These are phyloP conservation scores for Saccharomyces mikatae DNA, from an alignment of 805 yeast species.

Conservation along the genomic window DNA sequence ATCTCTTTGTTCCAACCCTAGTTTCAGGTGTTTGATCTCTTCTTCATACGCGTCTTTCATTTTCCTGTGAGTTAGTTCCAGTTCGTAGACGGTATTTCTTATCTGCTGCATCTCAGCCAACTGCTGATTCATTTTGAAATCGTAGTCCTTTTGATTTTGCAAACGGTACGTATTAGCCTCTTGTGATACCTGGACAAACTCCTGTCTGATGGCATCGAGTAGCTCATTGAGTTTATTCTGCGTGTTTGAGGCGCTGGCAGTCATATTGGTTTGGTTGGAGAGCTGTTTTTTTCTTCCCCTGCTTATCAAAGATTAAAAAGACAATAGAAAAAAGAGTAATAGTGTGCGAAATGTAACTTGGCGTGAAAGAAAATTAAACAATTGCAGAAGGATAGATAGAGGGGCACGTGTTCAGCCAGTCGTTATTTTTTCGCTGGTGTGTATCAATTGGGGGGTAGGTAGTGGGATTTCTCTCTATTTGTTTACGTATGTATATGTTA, in stretches of 20 bases:
- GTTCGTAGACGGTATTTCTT: slow-evolving; percentile 86
- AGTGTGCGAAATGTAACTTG: neutral
- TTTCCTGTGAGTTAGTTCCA: slow-evolving; percentile 88
- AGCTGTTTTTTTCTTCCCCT: neutral
- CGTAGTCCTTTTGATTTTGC: slow-evolving; percentile 83
- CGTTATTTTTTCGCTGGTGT: neutral
- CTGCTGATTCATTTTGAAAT: slow-evolving; percentile 83
- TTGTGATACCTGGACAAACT: slow-evolving; percentile 73
- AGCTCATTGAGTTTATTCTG: slow-evolving; percentile 56
- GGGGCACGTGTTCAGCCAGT: neutral
- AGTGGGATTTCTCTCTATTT: neutral
- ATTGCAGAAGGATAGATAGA: neutral
- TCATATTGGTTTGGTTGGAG: slow-evolving; percentile 4
- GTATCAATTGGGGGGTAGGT: neutral
- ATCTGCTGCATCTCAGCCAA: slow-evolving; percentile 89
- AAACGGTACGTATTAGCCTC: slow-evolving; percentile 81
- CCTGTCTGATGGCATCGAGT: slow-evolving; percentile 85
- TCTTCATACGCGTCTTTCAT: slow-evolving; percentile 95
- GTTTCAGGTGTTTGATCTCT: slow-evolving; percentile 77
- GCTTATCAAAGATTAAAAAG: neutral
- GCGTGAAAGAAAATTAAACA: neutral
- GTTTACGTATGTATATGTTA: neutral
- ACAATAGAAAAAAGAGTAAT: neutral
- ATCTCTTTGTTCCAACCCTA: slow-evolving; percentile 76
- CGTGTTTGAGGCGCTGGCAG: slow-evolving; percentile 19